A percentile compares a stretch with the other conserved stretches of the same genome.
phyloP scores from a whole-genome alignment of 2,329 filamentous ascomycete species.

The Leptographium lundbergii region DNA sequence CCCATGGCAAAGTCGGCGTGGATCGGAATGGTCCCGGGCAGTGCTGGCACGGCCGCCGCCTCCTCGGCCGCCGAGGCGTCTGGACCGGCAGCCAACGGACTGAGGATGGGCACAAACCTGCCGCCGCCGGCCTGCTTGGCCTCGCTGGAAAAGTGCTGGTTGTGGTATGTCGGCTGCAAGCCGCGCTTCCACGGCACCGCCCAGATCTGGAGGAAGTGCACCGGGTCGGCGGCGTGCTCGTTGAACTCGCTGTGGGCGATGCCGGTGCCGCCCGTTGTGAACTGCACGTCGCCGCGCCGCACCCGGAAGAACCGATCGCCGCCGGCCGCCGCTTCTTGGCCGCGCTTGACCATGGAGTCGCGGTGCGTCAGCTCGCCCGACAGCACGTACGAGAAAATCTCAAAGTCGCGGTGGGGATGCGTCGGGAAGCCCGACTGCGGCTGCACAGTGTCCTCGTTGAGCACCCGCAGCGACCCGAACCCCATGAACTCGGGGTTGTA shows the following conservation, averaged over 20 bases:
- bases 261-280: constrained; percentile 74
- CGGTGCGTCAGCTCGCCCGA: constrained; percentile 76
- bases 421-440: constrained; percentile 68
- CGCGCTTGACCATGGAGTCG: constrained; percentile 69
- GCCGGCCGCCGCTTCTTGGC: constrained; percentile 38
- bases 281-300: constrained; percentile 73
- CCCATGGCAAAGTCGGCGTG: constrained; percentile 78
- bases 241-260: constrained; percentile 77
- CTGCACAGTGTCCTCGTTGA: constrained; percentile 79
- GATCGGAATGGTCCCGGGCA: constrained; percentile 63
- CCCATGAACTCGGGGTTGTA: constrained; percentile 53
- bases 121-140: constrained; percentile 48
- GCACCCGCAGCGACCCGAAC: constrained; percentile 68
- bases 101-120: constrained; percentile 62
- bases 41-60: constrained; percentile 44
- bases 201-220: constrained; percentile 87
- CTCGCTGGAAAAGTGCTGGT: constrained; percentile 57
- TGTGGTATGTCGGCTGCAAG: constrained; percentile 65
- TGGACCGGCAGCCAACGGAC: constrained; percentile 54
- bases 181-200: constrained; percentile 64
- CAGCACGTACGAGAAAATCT: constrained; percentile 82
- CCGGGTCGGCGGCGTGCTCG: constrained; percentile 55
- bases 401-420: constrained; percentile 73
- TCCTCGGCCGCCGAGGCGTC: constrained; percentile 52
- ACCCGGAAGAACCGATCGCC: constrained; percentile 58